phyloP scores from a whole-genome alignment of 1,284 basidiomycete genomes.

The Apiotrichum domesticum region DNA sequence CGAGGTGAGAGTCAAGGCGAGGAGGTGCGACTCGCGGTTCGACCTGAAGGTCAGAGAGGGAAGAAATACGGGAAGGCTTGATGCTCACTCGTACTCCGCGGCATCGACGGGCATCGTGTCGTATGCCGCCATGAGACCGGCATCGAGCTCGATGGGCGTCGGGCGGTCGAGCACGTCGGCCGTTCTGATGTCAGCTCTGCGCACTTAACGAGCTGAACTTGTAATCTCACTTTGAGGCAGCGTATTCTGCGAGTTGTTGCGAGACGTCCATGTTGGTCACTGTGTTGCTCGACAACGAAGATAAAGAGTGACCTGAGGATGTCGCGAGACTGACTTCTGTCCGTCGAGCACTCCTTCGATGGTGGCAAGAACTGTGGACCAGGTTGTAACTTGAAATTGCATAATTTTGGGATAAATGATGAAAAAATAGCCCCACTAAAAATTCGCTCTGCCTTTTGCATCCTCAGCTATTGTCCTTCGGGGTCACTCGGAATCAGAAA shows the following conservation, averaged over 20 bases:
- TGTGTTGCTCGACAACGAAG: too few relatives aligned
- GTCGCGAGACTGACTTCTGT: too few relatives aligned
- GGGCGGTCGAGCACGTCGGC: slow-evolving; percentile 61
- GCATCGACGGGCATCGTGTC: slow-evolving; percentile 81
- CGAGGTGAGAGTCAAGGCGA: slow-evolving; percentile 74
- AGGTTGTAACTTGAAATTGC: too few relatives aligned
- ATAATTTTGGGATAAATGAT: too few relatives aligned
- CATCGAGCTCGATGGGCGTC: slow-evolving; percentile 72
- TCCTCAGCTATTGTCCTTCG: too few relatives aligned
- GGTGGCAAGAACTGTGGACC: too few relatives aligned
- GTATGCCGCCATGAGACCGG: slow-evolving; percentile 75
- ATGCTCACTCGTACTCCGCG: slow-evolving; percentile 64
- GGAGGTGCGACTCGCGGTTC: slow-evolving; percentile 73
- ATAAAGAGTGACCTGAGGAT: too few relatives aligned
- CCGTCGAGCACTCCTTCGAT: too few relatives aligned
- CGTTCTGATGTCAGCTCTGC: slow-evolving; percentile 2
- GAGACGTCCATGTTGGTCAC: slow-evolving; percentile 38
- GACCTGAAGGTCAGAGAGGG: slow-evolving; percentile 49
- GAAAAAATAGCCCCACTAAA: too few relatives aligned
- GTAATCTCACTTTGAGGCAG: slow-evolving; percentile 28
- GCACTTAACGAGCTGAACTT: neutral
- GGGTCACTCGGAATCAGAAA: too few relatives aligned
- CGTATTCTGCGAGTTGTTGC: slow-evolving; percentile 37
- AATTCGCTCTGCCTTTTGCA: too few relatives aligned
- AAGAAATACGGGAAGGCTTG: too few relatives aligned